A percentile compares a stretch with the other conserved stretches of the same genome.
Evolutionary conservation across 306 rosid genomes (phyloP).

Genomic region (Lathyrus sativus): DNA sequence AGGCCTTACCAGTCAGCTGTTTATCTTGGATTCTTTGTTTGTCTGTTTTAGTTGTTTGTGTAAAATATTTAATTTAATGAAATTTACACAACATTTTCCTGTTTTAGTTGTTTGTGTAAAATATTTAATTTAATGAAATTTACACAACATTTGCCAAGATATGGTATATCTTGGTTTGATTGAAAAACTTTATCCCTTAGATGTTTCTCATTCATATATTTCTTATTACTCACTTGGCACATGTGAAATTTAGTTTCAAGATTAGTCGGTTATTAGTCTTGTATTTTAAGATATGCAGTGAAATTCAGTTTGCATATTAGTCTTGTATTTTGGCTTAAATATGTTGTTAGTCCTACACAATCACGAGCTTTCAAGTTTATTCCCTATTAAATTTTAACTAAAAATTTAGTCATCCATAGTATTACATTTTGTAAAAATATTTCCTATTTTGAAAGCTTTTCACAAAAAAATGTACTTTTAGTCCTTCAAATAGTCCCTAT

Average conservation of each 20-base stretch:
- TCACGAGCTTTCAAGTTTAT: too few species aligned
- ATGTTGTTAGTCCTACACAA: too few species aligned
- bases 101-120: conserved; percentile 16
- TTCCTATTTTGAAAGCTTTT: too few species aligned
- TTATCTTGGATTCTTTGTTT: background rate
- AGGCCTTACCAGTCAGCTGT: background rate
- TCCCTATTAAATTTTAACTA: too few species aligned
- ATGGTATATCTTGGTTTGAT: background rate
- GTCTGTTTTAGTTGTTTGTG: conserved; percentile 16
- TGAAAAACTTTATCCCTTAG: background rate
- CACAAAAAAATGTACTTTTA: too few species aligned
- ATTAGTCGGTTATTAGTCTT: background rate
- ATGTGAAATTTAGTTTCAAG: background rate
- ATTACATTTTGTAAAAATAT: too few species aligned
- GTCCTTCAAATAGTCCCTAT: too few species aligned
- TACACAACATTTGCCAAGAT: background rate
- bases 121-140: conserved; percentile 1
- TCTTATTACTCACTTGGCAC: background rate
- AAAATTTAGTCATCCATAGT: too few species aligned
- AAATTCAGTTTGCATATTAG: too few species aligned
- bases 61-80: background rate
- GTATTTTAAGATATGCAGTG: too few species aligned
- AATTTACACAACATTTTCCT: background rate
- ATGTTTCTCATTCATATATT: conserved; percentile 6
- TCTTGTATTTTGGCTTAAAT: too few species aligned